Evolutionary conservation across 2,329 filamentous ascomycete species (phyloP).

Genomic region (Monosporascus sp.): DNA sequence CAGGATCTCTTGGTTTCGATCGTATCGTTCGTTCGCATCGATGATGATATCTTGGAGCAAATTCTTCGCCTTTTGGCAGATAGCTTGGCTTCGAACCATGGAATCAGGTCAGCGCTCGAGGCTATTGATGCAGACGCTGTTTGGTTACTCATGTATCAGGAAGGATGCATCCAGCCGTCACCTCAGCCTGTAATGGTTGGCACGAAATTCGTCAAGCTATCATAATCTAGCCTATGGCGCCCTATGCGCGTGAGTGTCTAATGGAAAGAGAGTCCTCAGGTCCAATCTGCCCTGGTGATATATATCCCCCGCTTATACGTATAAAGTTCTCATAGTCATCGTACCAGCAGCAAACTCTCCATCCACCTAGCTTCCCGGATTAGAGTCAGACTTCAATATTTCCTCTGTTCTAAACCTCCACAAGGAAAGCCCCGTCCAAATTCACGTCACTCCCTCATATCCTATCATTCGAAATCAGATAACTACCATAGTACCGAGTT

Average conservation of each 20-base stretch:
- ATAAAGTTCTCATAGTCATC: too few species aligned
- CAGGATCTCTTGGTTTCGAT: slow-evolving; percentile 55
- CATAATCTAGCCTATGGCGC: background rate
- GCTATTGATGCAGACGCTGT: slow-evolving; percentile 68
- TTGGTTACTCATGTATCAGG: slow-evolving; percentile 59
- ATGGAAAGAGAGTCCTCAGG: background rate
- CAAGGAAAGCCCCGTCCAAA: too few species aligned
- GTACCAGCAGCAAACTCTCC: too few species aligned
- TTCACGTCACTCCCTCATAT: too few species aligned
- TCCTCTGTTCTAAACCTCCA: too few species aligned
- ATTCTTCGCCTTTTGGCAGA: slow-evolving; percentile 58
- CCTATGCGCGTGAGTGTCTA: background rate
- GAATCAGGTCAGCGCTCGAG: slow-evolving; percentile 55
- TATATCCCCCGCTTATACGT: too few species aligned
- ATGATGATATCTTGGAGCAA: slow-evolving; percentile 67
- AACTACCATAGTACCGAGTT: too few species aligned
- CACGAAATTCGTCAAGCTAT: slow-evolving; percentile 29
- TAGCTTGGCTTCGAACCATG: slow-evolving; percentile 36
- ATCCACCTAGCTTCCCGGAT: too few species aligned
- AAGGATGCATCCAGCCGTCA: slow-evolving; percentile 33
- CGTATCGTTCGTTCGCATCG: slow-evolving; percentile 57
- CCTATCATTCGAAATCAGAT: too few species aligned
- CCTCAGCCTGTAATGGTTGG: slow-evolving; percentile 39
- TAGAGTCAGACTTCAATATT: too few species aligned
- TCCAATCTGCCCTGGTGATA: too few species aligned